Evolutionary conservation across 106 monocot genomes (phyloP).

Genomic region (Phalaenopsis aphrodite): DNA sequence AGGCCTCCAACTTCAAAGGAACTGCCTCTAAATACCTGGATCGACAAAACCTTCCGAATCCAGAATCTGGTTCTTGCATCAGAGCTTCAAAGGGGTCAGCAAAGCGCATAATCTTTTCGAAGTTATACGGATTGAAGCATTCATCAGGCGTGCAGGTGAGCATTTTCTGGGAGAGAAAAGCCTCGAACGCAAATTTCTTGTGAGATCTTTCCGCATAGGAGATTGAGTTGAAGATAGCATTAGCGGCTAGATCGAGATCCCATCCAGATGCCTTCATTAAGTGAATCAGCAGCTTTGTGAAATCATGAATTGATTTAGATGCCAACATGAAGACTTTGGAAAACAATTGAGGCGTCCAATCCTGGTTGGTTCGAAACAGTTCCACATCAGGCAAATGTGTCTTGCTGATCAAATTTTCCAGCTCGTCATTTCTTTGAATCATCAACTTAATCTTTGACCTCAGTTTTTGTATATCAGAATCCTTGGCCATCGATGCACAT

Average conservation of each 20-base stretch:
- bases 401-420: conserved; percentile 52
- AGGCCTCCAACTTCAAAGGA: conserved; percentile 70
- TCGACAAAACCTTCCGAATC: conserved; percentile 78
- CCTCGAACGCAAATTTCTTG: conserved; percentile 89
- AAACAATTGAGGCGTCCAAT: conserved; percentile 59
- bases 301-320: conserved; percentile 70
- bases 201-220: conserved; percentile 62
- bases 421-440: conserved; percentile 67
- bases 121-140: conserved; percentile 45
- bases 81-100: conserved; percentile 71
- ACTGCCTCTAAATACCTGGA: conserved; percentile 51
- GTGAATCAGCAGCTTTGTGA: conserved; percentile 66
- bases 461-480: conserved; percentile 3
- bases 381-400: conserved; percentile 32
- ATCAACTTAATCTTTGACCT: conserved; percentile 3
- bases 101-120: conserved; percentile 50
- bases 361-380: conserved; percentile 40
- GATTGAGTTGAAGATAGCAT: conserved; percentile 42
- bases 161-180: conserved; percentile 59
- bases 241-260: conserved; percentile 80
- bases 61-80: conserved; percentile 72
- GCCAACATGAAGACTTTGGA: conserved; percentile 35
- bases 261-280: conserved; percentile 84
- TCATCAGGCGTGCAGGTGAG: conserved; percentile 61
- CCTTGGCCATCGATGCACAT: conserved; percentile 2